Conservation (phyloP, 2,329 filamentous ascomycete species). For the Exophiala bonariae region DNA sequence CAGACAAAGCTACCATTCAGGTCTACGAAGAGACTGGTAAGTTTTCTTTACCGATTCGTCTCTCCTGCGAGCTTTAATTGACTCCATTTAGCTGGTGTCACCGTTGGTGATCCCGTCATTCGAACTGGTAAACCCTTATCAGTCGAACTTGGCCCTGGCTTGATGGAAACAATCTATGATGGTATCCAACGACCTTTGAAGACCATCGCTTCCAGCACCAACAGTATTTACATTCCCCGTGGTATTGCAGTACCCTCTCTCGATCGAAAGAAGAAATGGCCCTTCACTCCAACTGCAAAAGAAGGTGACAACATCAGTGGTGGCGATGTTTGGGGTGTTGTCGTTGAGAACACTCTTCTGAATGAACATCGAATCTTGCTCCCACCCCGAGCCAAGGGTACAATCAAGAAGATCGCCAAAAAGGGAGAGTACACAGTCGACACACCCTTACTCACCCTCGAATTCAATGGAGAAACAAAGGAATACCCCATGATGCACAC, state of each 20-base stretch:
- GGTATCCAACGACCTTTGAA: conserved; percentile 95
- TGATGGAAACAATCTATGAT: conserved; percentile 99
- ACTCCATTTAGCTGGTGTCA: conserved; percentile 72
- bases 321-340: conserved; percentile 91
- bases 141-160: conserved; percentile 92
- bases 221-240: conserved; percentile 96
- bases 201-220: conserved; percentile 72
- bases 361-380: conserved; percentile 90
- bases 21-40: conserved; percentile 97
- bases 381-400: conserved; percentile 84
- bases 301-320: conserved; percentile 96
- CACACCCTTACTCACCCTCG: conserved; percentile 90
- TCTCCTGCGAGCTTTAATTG: conserved; percentile 9
- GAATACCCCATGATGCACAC: conserved; percentile 98
- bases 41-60: conserved; percentile 20
- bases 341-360: conserved; percentile 95
- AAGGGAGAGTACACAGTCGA: conserved; percentile 93
- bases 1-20: conserved; percentile 94
- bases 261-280: conserved; percentile 91
- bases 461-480: conserved; percentile 94
- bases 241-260: conserved; percentile 86
- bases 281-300: conserved; percentile 86
- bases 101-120: conserved; percentile 86
- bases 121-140: conserved; percentile 94
- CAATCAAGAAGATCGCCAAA: conserved; percentile 83